Evolutionary conservation across 73 alveolate species (phyloP), one percentile per base, ranked within the genome.

Genomic region (Uronychia setigera): DNA sequence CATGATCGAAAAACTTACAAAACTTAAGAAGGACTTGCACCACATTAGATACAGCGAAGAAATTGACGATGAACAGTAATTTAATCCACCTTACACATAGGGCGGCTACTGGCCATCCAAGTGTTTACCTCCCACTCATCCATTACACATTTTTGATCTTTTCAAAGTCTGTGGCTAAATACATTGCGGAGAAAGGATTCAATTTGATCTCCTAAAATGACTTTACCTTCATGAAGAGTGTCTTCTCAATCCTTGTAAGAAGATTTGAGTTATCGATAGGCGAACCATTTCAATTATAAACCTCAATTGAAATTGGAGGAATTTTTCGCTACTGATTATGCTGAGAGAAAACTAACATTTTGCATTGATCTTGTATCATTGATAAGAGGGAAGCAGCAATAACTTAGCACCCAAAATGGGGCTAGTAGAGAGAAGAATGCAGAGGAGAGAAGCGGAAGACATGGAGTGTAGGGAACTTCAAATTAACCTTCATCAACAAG

Each of bases 201-300:
- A 32, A 26, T 28, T 5, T 76, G 27, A 25, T 9, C 27, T 1
- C 28, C 5, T 30, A 76, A 27, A 76, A 76, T 76, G 81, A 76
- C 81, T 76, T 26, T 76, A 76, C 81, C 28, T 76, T 76, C 32
- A 76, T 76, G 81, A 76, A 76, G 28, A 76, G 32, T 30, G 81
- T 32, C 46, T 76, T 76, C 32, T 9, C 9, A 26, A 9, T 76
- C 27, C 59, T 76, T 5, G 67, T 46, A 46, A 19, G 67, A n/a
- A n/a, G n/a, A n/a, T n/a, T 46, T 46, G n/a, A 11, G n/a, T 19
- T 46, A 5, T 11, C 19, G 67, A 5, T 19, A 46, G 32, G 1
- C 1, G 9, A 30, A 1, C n/a, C 35, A 76, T 27, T 31, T 76
- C 31, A 25, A 31, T 5, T 76, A 76, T 27, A 29, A 76, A 29